Percentiles rank a stretch among this genome's conserved stretches.
Conservation (phyloP, 257 asterid genomes). For the Paulownia fortunei region DNA sequence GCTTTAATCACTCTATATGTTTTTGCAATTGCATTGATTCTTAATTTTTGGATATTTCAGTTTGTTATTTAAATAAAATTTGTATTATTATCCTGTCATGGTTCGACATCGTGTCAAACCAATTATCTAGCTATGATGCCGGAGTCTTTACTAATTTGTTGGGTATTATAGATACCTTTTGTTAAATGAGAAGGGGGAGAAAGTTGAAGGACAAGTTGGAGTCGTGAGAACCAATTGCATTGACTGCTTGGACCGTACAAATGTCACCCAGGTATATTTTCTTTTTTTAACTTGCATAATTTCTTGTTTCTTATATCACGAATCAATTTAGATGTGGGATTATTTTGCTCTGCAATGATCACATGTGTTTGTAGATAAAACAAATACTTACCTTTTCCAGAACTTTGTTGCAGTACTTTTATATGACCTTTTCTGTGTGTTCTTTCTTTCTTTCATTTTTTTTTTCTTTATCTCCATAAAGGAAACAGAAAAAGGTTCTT, state of each 20-base stretch:
- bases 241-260: conserved; percentile 97
- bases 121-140: conserved; percentile 11
- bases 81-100: not conserved
- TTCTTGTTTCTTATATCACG: conserved; percentile 15
- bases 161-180: conserved; percentile 74
- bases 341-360: conserved; percentile 17
- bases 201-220: conserved; percentile 86
- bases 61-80: not conserved
- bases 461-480: too few relatives aligned
- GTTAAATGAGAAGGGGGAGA: conserved; percentile 89
- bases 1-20: not conserved
- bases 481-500: not conserved
- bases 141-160: conserved; percentile 23
- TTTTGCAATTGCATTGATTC: not conserved
- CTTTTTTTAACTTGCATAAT: conserved; percentile 16
- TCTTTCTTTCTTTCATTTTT: not conserved
- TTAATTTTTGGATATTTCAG: not conserved
- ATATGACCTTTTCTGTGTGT: not conserved
- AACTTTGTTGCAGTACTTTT: not conserved
- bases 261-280: conserved; percentile 90
- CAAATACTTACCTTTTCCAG: not conserved
- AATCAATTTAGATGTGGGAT: not conserved
- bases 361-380: conserved; percentile 9
- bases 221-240: conserved; percentile 95
- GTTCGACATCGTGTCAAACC: conserved; percentile 1